A percentile compares a stretch with the other conserved stretches of the same genome.
phyloP scores from a whole-genome alignment of 177 flowering plant species.

The Vitis hybrid region DNA sequence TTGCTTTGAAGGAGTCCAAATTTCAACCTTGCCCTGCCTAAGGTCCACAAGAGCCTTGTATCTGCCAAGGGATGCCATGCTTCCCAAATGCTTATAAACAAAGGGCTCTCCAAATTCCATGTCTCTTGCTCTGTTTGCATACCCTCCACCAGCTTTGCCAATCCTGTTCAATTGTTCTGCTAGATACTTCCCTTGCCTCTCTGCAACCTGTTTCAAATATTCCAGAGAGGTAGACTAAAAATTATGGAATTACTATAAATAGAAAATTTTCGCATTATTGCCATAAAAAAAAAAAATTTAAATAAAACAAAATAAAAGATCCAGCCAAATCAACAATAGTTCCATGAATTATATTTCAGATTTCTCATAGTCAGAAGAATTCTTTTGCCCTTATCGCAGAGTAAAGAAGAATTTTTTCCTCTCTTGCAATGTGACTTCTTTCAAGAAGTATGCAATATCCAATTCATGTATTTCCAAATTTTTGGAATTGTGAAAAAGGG shows the following conservation, averaged over 20 bases:
- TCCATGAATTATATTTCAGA: too few species aligned
- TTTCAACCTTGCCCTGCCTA: slow-evolving; percentile 80
- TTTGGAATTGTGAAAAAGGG: too few species aligned
- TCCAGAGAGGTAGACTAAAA: background rate
- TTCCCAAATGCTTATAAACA: slow-evolving; percentile 89
- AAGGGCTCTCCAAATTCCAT: slow-evolving; percentile 68
- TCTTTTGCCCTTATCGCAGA: too few species aligned
- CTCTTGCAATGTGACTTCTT: too few species aligned
- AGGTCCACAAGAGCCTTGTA: slow-evolving; percentile 97
- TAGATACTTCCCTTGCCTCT: slow-evolving; percentile 88
- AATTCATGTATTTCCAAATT: too few species aligned
- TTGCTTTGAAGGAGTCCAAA: background rate
- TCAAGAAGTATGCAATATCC: too few species aligned
- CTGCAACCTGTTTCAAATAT: slow-evolving; percentile 67
- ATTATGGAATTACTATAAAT: background rate
- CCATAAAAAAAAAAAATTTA: too few species aligned
- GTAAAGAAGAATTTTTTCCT: too few species aligned
- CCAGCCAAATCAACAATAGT: too few species aligned
- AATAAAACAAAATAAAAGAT: too few species aligned
- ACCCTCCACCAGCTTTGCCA: slow-evolving; percentile 81
- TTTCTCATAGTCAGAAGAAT: too few species aligned
- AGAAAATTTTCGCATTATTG: background rate
- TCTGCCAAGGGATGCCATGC: slow-evolving; percentile 96
- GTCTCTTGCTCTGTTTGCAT: slow-evolving; percentile 54
- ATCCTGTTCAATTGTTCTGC: slow-evolving; percentile 58